Percentiles rank a stretch among this genome's conserved stretches.
Conservation (phyloP, 345 rosid genomes). For the Garcia nutans region DNA sequence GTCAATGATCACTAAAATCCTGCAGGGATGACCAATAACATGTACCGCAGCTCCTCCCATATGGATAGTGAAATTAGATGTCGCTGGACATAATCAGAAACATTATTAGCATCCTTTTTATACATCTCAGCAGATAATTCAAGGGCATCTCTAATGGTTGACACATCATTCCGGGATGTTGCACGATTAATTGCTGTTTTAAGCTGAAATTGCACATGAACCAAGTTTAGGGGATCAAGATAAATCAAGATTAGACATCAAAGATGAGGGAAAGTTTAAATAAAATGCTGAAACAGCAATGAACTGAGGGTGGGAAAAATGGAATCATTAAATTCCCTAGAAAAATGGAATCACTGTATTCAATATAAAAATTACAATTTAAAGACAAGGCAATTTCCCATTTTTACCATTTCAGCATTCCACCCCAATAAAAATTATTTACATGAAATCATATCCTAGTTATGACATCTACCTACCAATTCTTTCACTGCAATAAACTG, state of each 20-base stretch:
- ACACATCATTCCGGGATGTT: slow-evolving; percentile 81
- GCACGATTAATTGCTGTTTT: slow-evolving; percentile 95
- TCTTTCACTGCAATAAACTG: slow-evolving; percentile 99
- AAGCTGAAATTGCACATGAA: slow-evolving; percentile 49
- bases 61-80: slow-evolving; percentile 89
- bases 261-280: neutral
- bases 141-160: slow-evolving; percentile 89
- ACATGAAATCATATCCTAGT: neutral
- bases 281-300: neutral
- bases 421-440: neutral
- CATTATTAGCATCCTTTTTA: slow-evolving; percentile 87
- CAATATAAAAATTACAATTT: neutral
- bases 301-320: neutral
- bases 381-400: neutral
- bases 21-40: slow-evolving; percentile 1
- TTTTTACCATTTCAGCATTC: neutral
- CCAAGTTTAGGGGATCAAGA: neutral
- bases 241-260: neutral
- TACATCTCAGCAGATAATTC: slow-evolving; percentile 98
- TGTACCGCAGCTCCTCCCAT: slow-evolving; percentile 93
- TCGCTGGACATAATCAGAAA: slow-evolving; percentile 87
- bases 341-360: no score
- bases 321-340: neutral
- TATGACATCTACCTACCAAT: slow-evolving; percentile 55
- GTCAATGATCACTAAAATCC: slow-evolving; percentile 2